Evolutionary conservation across 2,329 filamentous ascomycete genomes (phyloP).

Genomic region (Fonsecaea monophora): DNA sequence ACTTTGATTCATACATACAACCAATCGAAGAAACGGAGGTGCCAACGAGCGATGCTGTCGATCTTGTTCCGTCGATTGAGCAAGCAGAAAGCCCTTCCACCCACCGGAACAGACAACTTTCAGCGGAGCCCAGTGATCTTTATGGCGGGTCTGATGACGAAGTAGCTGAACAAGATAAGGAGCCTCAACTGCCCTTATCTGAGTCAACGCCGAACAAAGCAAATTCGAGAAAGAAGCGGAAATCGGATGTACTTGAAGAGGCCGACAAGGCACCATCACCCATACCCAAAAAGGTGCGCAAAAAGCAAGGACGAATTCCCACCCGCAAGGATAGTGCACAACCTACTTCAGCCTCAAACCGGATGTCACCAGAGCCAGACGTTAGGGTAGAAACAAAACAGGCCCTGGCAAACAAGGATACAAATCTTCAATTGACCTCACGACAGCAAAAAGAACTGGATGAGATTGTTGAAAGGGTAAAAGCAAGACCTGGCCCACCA

Average conservation of each 20-base stretch:
- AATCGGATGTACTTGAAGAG: slow-evolving; percentile 36
- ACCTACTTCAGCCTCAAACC: slow-evolving; percentile 31
- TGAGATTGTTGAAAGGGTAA: slow-evolving; percentile 53
- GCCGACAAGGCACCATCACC: slow-evolving; percentile 38
- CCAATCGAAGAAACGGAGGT: slow-evolving; percentile 13
- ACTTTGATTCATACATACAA: slow-evolving; percentile 15
- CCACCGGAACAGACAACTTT: slow-evolving; percentile 4
- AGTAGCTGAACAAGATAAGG: slow-evolving; percentile 32
- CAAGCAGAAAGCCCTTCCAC: slow-evolving; percentile 22
- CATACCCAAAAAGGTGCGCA: slow-evolving; percentile 32
- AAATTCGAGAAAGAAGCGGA: slow-evolving; percentile 39
- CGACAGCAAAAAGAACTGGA: slow-evolving; percentile 49
- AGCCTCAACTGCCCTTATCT: slow-evolving; percentile 21
- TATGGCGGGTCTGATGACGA: slow-evolving; percentile 33
- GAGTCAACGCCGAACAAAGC: slow-evolving; percentile 30
- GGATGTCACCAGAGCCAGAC: slow-evolving; percentile 46
- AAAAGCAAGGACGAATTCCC: slow-evolving; percentile 31
- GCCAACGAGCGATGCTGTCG: background rate
- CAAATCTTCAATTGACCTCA: slow-evolving; percentile 42
- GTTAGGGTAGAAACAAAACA: slow-evolving; percentile 39
- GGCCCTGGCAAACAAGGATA: slow-evolving; percentile 37
- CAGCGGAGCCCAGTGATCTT: slow-evolving; percentile 31
- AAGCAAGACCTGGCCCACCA: slow-evolving; percentile 54
- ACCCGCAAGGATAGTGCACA: background rate
- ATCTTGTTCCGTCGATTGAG: slow-evolving; percentile 20